Conservation (phyloP, 2,329 filamentous ascomycete genomes). For the Stemphylium beticola region DNA sequence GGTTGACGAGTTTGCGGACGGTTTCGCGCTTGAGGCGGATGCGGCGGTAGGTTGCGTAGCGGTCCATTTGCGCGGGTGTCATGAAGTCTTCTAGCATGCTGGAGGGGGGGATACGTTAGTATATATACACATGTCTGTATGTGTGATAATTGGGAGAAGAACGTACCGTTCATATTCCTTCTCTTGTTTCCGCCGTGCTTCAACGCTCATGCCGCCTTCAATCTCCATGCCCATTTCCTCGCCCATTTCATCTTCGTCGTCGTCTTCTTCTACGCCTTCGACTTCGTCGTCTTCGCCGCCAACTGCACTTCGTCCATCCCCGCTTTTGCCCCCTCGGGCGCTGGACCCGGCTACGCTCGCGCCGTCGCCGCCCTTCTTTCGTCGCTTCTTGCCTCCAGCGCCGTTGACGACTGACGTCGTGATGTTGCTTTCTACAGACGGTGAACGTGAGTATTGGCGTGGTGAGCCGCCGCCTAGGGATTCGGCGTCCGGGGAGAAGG, state of each 20-base stretch:
- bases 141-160: background rate
- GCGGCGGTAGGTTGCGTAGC: slow-evolving; percentile 74
- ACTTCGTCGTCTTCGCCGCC: slow-evolving; percentile 61
- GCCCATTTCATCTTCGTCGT: slow-evolving; percentile 58
- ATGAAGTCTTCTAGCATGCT: slow-evolving; percentile 69
- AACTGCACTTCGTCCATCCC: slow-evolving; percentile 43
- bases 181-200: slow-evolving; percentile 68
- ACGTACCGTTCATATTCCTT: slow-evolving; percentile 65
- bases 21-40: slow-evolving; percentile 72
- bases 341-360: slow-evolving; percentile 48
- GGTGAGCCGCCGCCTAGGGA: slow-evolving; percentile 53
- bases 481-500: slow-evolving; percentile 72
- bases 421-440: slow-evolving; percentile 67
- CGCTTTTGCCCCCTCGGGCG: slow-evolving; percentile 34
- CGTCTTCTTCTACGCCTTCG: slow-evolving; percentile 59
- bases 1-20: slow-evolving; percentile 78
- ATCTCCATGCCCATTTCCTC: slow-evolving; percentile 54
- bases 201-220: slow-evolving; percentile 59
- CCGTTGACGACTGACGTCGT: slow-evolving; percentile 55
- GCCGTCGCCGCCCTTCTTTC: slow-evolving; percentile 51
- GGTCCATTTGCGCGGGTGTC: slow-evolving; percentile 69
- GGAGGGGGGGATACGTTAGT: background rate
- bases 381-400: slow-evolving; percentile 64
- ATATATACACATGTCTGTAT: background rate
- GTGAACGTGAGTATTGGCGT: slow-evolving; percentile 63